These are phyloP conservation scores for Lipomyces sp. DNA, from an alignment of 805 yeast genomes.

Conservation along the genomic window DNA sequence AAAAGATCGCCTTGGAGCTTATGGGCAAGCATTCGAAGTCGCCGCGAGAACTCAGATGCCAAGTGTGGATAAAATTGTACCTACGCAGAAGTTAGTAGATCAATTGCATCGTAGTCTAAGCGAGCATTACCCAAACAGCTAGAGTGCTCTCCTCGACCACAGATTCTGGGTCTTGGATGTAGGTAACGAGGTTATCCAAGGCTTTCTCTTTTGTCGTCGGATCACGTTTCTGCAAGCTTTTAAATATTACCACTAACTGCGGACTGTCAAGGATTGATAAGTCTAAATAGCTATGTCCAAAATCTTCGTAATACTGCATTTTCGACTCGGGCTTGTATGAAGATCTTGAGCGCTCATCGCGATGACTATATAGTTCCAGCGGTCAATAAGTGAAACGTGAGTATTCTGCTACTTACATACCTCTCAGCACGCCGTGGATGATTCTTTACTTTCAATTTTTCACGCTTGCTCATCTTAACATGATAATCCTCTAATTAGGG, in stretches of 20 bases:
- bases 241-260: slow-evolving; percentile 66
- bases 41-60: slow-evolving; percentile 69
- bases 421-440: slow-evolving; percentile 17
- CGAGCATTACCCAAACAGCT: slow-evolving; percentile 59
- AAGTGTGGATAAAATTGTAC: slow-evolving; percentile 77
- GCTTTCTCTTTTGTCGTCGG: slow-evolving; percentile 86
- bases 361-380: background rate
- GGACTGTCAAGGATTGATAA: slow-evolving; percentile 47
- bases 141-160: slow-evolving; percentile 58
- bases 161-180: slow-evolving; percentile 44
- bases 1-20: slow-evolving; percentile 65
- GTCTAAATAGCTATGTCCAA: slow-evolving; percentile 11
- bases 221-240: slow-evolving; percentile 76
- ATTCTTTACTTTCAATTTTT: slow-evolving; percentile 30
- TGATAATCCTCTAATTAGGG: background rate
- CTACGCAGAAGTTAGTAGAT: background rate
- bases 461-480: slow-evolving; percentile 24
- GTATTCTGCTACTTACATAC: background rate
- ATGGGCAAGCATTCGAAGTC: slow-evolving; percentile 66
- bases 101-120: background rate
- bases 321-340: background rate
- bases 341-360: background rate
- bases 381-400: background rate
- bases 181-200: slow-evolving; percentile 56
- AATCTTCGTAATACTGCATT: slow-evolving; percentile 5